Evolutionary conservation across 1,284 basidiomycete species (phyloP).

Genomic region (Ceratobasidium papillatum): DNA sequence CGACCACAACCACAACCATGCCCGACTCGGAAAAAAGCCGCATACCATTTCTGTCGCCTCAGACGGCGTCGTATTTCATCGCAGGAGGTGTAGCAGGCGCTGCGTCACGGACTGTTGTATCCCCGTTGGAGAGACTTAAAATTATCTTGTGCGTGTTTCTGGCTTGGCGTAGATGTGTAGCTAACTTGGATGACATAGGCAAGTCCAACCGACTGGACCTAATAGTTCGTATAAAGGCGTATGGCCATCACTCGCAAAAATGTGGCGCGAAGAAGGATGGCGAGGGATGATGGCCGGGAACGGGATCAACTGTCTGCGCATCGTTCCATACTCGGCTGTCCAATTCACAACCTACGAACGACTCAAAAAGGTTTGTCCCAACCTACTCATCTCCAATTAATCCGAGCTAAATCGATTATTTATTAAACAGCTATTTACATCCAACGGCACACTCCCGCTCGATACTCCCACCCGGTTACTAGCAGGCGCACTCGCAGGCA

Average conservation of each 20-base stretch:
- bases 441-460: slow-evolving; percentile 71
- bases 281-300: slow-evolving; percentile 86
- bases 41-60: slow-evolving; percentile 50
- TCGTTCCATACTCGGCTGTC: slow-evolving; percentile 83
- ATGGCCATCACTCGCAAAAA: slow-evolving; percentile 80
- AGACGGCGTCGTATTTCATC: slow-evolving; percentile 70
- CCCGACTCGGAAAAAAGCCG: neutral
- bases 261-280: slow-evolving; percentile 94
- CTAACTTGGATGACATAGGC: slow-evolving; percentile 58
- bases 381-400: slow-evolving; percentile 17
- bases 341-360: slow-evolving; percentile 92
- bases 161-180: neutral
- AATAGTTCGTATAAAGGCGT: slow-evolving; percentile 81
- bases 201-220: slow-evolving; percentile 72
- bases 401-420: slow-evolving; percentile 45
- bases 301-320: slow-evolving; percentile 80
- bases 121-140: slow-evolving; percentile 90
- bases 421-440: slow-evolving; percentile 68
- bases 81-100: slow-evolving; percentile 86
- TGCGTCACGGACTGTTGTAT: slow-evolving; percentile 89
- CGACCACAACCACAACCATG: neutral
- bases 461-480: slow-evolving; percentile 84
- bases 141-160: slow-evolving; percentile 83
- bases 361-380: slow-evolving; percentile 75
- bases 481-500: slow-evolving; percentile 89